These are phyloP conservation scores for Globisporangium spiculum DNA, from an alignment of 352 stramenopile genomes.

Conservation along the genomic window DNA sequence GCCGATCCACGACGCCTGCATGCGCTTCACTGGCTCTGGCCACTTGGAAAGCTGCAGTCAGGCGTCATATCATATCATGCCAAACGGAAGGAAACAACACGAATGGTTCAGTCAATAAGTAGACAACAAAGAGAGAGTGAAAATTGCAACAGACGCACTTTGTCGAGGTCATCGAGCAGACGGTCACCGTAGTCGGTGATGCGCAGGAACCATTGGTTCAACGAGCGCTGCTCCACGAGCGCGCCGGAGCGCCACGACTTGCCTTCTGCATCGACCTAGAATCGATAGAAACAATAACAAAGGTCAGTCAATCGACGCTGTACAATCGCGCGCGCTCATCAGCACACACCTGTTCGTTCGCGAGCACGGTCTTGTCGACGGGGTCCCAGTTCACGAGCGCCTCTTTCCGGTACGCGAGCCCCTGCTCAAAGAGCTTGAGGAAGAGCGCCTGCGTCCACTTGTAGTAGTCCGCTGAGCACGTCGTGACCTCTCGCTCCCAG, in stretches of 20 bases:
- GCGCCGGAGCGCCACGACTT: conserved; percentile 95
- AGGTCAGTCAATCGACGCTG: not conserved
- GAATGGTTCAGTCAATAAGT: not conserved
- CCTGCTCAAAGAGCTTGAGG: conserved; percentile 94
- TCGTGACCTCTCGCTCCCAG: conserved; percentile 97
- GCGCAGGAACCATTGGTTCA: conserved; percentile 98
- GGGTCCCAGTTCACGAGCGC: conserved; percentile 99
- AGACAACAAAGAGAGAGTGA: not conserved
- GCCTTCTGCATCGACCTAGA: conserved; percentile 85
- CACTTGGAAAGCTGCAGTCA: conserved; percentile 67
- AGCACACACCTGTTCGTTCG: conserved; percentile 93
- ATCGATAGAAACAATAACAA: not conserved
- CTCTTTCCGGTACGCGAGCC: conserved; percentile 95
- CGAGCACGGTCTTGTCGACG: conserved; percentile 97
- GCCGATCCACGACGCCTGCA: conserved; percentile 97
- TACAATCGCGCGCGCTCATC: not conserved
- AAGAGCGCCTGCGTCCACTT: conserved; percentile 99
- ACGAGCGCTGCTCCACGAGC: conserved; percentile 91
- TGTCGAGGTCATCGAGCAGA: conserved; percentile 93
- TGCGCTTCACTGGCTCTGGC: conserved; percentile 85
- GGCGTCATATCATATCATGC: not conserved
- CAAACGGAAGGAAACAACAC: not conserved
- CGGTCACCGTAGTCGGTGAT: conserved; percentile 99
- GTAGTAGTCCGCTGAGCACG: conserved; percentile 96
- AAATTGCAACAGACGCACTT: conserved; percentile 24